These are phyloP conservation scores for Colletotrichum eremochloae DNA, from an alignment of 2,329 filamentous ascomycete genomes.

Conservation along the genomic window DNA sequence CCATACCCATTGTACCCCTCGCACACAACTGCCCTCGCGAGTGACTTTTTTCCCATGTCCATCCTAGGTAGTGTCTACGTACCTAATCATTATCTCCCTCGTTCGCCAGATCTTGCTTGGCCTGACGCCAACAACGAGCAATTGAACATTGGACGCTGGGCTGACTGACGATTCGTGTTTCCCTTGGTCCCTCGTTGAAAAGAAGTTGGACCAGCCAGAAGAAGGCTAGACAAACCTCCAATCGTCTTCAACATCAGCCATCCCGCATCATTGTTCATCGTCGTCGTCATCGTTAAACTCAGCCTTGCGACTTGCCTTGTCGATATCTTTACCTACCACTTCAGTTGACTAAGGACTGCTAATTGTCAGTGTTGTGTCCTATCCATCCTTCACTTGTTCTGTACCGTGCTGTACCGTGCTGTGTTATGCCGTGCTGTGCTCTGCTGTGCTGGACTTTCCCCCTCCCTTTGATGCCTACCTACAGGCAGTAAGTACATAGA, in stretches of 20 bases:
- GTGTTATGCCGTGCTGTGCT: neutral
- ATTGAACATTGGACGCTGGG: neutral
- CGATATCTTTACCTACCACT: neutral
- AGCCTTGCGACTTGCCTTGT: neutral
- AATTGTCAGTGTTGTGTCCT: neutral
- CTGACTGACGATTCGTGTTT: neutral
- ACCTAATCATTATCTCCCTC: neutral
- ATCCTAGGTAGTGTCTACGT: no score
- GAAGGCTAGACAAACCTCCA: neutral
- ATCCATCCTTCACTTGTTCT: neutral
- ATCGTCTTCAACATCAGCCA: neutral
- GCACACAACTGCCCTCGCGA: slow-evolving; percentile 50
- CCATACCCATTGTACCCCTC: slow-evolving; percentile 27
- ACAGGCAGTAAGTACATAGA: no score
- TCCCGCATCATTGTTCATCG: neutral
- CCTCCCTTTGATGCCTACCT: no score
- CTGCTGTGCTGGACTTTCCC: neutral
- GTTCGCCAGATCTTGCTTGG: neutral
- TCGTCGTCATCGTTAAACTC: neutral
- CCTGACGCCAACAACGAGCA: neutral
- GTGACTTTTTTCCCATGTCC: slow-evolving; percentile 47
- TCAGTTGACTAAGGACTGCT: neutral
- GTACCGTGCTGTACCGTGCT: neutral
- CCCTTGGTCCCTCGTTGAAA: neutral
- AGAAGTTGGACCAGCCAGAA: neutral